Base-by-base conservation (phyloP, 2,329 filamentous ascomycete genomes). In the Chalara sp. region DNA sequence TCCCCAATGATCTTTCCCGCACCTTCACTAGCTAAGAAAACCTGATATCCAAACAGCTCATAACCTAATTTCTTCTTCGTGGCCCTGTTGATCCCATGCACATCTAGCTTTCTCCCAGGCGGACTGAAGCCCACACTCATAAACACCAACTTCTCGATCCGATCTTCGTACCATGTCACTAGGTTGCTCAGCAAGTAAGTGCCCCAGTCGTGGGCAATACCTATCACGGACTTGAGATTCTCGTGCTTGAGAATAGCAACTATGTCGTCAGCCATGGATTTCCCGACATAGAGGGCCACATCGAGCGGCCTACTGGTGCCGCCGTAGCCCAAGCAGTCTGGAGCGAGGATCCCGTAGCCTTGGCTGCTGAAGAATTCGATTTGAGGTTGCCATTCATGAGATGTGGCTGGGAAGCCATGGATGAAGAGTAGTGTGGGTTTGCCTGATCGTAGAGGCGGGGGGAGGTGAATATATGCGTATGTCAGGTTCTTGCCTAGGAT, bases 391-490 rank as follows among this genome's bases (percentile, higher is more conserved):
- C 73, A 78, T 61, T 76, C 73, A 33, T 66, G 61, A 10, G 67
- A 63, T 35, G 70, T 71, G 5, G 72, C 74, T 31, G 74, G 74
- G 46, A 75, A 74, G 33, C 75, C 73, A 54, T 77, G 75, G 10
- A 77, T 64, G 49, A 78, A 65, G 11, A 78, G 61, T 4, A 77
- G 32, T 11, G 45, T 47, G 8, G 32, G 45, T 29, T 37, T 47
- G 31, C n/a, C 12, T 37, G 35, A 37, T n/a, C 2, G n/a, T 6
- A 7, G 8, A 7, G 21, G 10, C 13, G 44, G 2, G 10, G 45
- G 31, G 3, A 33, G 8, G 33, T 47, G 45, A 6, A 39, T 39
- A n/a, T 47, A 47, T 1, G 32, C 12, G 45, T 47, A 47, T n/a
- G 21, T 44, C 10, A 44, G 2, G 35, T 37, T n/a, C n/a, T 37